These are phyloP conservation scores for Aegilops speltoides DNA, from an alignment of 176 grass and related monocot genomes.

Conservation along the genomic window DNA sequence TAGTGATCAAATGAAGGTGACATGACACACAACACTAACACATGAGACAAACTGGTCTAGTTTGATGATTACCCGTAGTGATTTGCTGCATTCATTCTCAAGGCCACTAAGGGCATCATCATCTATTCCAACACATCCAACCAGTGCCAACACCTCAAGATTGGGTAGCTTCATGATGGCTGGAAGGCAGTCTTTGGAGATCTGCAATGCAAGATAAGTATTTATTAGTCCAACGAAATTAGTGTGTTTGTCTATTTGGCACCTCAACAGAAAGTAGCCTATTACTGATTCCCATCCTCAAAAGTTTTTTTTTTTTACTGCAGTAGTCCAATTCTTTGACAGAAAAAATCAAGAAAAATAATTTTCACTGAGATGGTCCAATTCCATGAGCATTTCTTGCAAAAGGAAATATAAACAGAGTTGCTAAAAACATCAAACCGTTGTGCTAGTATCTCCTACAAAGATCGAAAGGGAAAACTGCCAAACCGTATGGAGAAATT, in stretches of 20 bases:
- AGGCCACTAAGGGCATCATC: constrained; percentile 50
- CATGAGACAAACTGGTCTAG: background rate
- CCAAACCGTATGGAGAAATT: background rate
- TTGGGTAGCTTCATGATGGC: constrained; percentile 60
- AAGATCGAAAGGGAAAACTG: background rate
- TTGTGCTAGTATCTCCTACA: background rate
- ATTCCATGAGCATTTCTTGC: background rate
- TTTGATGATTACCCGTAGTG: constrained; percentile 55
- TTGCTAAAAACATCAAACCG: constrained; percentile 4
- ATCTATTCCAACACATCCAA: constrained; percentile 64
- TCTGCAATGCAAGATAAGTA: constrained; percentile 35
- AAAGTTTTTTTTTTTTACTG: background rate
- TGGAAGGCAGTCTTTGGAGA: constrained; percentile 61
- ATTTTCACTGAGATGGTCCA: background rate
- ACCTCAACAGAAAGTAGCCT: background rate
- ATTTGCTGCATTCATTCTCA: constrained; percentile 61
- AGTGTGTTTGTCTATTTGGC: background rate
- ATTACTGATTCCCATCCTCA: background rate
- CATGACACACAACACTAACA: background rate
- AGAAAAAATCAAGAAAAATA: background rate
- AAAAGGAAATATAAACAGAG: background rate
- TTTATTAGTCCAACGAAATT: background rate
- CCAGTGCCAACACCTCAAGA: constrained; percentile 59
- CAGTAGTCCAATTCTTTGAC: background rate
- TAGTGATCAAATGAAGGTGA: background rate